Evolutionary conservation across 495 filamentous ascomycete genomes (phyloP), one percentile per base, ranked within the genome.

Genomic region (Podospora conica): DNA sequence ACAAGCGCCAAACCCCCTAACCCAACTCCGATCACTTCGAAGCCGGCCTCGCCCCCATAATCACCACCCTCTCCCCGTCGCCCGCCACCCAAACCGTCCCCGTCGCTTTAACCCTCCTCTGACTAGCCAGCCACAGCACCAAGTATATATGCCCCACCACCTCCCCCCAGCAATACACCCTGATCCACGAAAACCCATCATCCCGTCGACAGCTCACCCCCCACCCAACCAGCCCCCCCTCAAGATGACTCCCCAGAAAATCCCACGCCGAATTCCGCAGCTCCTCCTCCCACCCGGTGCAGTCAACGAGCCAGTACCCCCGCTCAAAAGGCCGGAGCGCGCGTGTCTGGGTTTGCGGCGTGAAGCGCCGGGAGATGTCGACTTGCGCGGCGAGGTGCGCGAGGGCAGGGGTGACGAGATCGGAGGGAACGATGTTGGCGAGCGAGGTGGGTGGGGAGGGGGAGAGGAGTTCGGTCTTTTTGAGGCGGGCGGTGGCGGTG

Each of bases 91-190:
- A 92, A 59, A 75, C 71, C 23, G 79, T 76, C 0, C 83, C 85
- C 59, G 82, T 82, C 18, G 76, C 76, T 31, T 81, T 76, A 20
- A 90, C 77, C 62, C 80, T 77, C 21, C 86, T 76, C 66, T 85
- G 82, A 69, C 85, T 91, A 0, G 84, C 85, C 8, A 91, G 67
- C 66, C 86, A 90, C 2, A 92, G 66, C 18, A 91, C 66, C 1
- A 90, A 71, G 67, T 88, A 91, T 40, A 90, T 74, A 68, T 92
- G 85, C 31, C 79, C 76, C 1, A 83, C 82, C 5, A 88, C 76
- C 23, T 81, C 77, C 0, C 89, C 90, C 85, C 87, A 93, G 64
- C 88, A 87, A 66, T 86, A 91, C 0, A 90, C 74, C 48, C 85
- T 83, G 5, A 83, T 55, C 65, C 69, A 70, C 21, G 54, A 55